Evolutionary conservation across 148 eudicot species (phyloP).

Genomic region (Vaccinium myrtillus): DNA sequence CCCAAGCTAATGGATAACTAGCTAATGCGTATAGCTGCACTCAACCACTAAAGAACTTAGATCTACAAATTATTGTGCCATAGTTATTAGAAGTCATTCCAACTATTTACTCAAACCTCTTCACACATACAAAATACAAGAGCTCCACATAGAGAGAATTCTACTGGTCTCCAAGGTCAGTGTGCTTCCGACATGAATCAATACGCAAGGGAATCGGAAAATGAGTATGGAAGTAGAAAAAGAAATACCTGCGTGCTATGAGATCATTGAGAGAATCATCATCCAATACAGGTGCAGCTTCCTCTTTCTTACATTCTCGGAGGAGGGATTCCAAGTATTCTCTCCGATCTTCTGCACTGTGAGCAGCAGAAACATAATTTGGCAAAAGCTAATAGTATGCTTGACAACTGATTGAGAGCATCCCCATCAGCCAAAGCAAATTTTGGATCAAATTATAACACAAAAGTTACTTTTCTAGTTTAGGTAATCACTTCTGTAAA

Average conservation of each 20-base stretch:
- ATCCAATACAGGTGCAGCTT: conserved; percentile 86
- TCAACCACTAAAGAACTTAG: background rate
- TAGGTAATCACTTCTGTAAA: background rate
- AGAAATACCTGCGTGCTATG: conserved; percentile 87
- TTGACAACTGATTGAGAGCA: conserved; percentile 2
- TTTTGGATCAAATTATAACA: background rate
- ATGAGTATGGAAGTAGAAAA: background rate
- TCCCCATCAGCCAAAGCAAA: background rate
- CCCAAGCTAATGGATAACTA: background rate
- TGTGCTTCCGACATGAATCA: background rate
- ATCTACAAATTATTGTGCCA: background rate
- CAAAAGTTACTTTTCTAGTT: background rate
- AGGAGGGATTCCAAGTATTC: conserved; percentile 94
- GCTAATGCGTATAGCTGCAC: background rate
- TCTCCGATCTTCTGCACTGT: conserved; percentile 97
- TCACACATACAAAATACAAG: background rate
- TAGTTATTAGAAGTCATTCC: background rate
- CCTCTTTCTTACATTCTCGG: conserved; percentile 96
- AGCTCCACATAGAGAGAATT: background rate
- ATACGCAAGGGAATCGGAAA: background rate
- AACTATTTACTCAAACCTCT: background rate
- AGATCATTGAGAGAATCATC: conserved; percentile 91
- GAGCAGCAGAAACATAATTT: conserved; percentile 15
- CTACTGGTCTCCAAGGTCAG: background rate
- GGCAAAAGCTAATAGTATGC: conserved; percentile 3